Conservation (phyloP, 1,139 yeast species). For the Lodderomyces elongisporus region DNA sequence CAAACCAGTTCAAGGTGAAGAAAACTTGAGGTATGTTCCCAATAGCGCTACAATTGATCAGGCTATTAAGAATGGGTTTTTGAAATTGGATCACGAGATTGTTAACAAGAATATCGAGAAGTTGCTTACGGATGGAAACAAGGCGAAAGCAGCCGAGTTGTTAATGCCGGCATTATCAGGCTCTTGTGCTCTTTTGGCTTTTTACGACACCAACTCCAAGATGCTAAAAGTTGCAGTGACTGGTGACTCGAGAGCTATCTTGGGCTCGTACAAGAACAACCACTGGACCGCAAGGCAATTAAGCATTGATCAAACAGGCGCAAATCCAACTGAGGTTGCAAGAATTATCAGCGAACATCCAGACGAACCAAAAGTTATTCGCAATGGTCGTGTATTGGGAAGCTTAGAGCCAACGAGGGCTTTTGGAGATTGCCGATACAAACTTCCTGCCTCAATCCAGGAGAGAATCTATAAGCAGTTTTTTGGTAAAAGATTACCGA, state of each 20-base stretch:
- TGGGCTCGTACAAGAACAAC: slow-evolving; percentile 69
- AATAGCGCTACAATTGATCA: slow-evolving; percentile 65
- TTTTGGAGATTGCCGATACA: slow-evolving; percentile 95
- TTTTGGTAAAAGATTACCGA: slow-evolving; percentile 81
- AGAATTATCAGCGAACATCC: slow-evolving; percentile 88
- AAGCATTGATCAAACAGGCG: slow-evolving; percentile 91
- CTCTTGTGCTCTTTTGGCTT: slow-evolving; percentile 84
- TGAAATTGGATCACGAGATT: slow-evolving; percentile 80
- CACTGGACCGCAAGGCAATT: slow-evolving; percentile 86
- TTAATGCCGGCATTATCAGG: slow-evolving; percentile 94
- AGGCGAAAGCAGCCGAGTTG: slow-evolving; percentile 61
- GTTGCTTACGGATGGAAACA: slow-evolving; percentile 59
- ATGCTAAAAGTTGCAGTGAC: slow-evolving; percentile 86
- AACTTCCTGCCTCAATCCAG: slow-evolving; percentile 70
- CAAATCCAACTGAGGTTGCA: slow-evolving; percentile 81
- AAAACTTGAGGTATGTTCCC: slow-evolving; percentile 50
- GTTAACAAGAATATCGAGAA: slow-evolving; percentile 70
- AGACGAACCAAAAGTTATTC: slow-evolving; percentile 74
- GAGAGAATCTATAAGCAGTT: slow-evolving; percentile 68
- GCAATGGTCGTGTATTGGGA: slow-evolving; percentile 89
- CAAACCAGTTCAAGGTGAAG: slow-evolving; percentile 50
- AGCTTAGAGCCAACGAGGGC: slow-evolving; percentile 95
- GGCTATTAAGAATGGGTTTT: slow-evolving; percentile 78
- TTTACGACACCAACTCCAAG: slow-evolving; percentile 73
- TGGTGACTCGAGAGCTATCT: slow-evolving; percentile 91